phyloP scores from a whole-genome alignment of 257 asterid genomes.

The Osmanthus fragrans region DNA sequence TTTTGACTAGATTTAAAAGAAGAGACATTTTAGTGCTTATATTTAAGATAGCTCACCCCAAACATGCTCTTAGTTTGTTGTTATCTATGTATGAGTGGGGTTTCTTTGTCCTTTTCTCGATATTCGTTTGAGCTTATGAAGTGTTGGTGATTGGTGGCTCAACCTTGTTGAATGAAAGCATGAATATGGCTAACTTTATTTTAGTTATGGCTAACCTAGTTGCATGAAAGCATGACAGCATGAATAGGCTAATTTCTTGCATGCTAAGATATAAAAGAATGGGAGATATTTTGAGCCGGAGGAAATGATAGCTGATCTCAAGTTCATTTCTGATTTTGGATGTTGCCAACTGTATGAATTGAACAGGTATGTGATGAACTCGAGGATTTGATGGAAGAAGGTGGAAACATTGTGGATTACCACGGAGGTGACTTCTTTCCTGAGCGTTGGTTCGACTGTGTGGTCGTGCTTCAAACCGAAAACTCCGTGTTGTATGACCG shows the following conservation, averaged over 20 bases:
- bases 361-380: conserved; percentile 88
- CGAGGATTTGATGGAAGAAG: conserved; percentile 87
- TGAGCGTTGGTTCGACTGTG: conserved; percentile 87
- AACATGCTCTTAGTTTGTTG: conserved; percentile 30
- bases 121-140: conserved; percentile 41
- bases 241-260: not conserved
- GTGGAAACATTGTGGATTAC: conserved; percentile 95
- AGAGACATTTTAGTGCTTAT: too few relatives aligned
- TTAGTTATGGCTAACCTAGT: too few relatives aligned
- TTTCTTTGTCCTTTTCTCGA: conserved; percentile 28
- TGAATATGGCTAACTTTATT: not conserved
- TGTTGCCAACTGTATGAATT: not conserved
- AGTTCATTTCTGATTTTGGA: not conserved
- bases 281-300: not conserved
- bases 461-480: conserved; percentile 83
- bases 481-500: conserved; percentile 64
- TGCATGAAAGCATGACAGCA: too few relatives aligned
- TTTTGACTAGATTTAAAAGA: too few relatives aligned
- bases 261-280: not conserved
- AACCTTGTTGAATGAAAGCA: not conserved
- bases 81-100: not conserved
- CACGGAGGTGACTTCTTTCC: conserved; percentile 98
- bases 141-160: not conserved
- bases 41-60: conserved; percentile 31
- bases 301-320: not conserved